These are phyloP conservation scores for Erythrophleum fordii DNA, from an alignment of 306 rosid genomes.

Conservation along the genomic window DNA sequence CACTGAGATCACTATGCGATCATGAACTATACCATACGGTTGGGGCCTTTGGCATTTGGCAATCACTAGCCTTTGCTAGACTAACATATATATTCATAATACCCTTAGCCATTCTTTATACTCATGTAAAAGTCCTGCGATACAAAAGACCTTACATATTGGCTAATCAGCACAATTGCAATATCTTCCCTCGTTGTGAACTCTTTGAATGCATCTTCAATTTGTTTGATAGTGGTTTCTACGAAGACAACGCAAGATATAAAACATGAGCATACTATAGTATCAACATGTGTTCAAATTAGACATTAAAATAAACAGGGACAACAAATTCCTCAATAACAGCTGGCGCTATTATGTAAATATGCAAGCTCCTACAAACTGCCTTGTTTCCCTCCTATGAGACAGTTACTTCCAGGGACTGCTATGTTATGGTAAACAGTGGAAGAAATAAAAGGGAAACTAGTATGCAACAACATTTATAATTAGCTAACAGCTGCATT, in stretches of 20 bases:
- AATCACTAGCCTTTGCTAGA: neutral
- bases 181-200: conserved; percentile 74
- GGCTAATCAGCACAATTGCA: conserved; percentile 77
- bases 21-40: neutral
- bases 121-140: neutral
- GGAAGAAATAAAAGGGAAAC: neutral
- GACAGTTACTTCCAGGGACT: neutral
- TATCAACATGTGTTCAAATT: conserved; percentile 5
- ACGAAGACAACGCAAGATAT: neutral
- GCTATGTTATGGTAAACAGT: neutral
- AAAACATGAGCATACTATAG: conserved; percentile 2
- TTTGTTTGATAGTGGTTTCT: conserved; percentile 81
- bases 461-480: neutral
- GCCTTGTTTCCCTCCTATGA: neutral
- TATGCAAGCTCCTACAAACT: neutral
- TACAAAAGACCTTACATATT: conserved; percentile 63
- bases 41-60: neutral
- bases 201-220: conserved; percentile 85
- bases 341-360: neutral
- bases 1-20: neutral
- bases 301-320: conserved; percentile 1
- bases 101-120: neutral
- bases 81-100: neutral
- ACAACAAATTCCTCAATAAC: neutral
- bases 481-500: neutral